These are phyloP conservation scores for Carex myosuroides DNA, from an alignment of 176 grass and related monocot species.

Conservation along the genomic window DNA sequence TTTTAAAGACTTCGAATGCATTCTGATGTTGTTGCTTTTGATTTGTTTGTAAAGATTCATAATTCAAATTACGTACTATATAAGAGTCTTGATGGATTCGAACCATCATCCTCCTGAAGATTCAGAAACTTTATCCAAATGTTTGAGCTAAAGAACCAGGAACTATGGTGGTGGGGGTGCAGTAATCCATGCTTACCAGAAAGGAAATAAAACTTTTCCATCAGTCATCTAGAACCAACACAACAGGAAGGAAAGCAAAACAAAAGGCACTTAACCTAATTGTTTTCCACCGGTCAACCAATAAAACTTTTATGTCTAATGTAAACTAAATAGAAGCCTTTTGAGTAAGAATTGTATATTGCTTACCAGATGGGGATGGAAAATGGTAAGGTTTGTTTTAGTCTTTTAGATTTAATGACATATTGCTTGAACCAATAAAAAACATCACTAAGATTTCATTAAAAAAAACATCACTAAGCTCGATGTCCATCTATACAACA, in stretches of 20 bases:
- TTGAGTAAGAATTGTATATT: background rate
- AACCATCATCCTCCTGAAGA: too few relatives aligned
- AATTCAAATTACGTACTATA: too few relatives aligned
- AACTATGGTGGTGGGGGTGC: too few relatives aligned
- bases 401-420: slow-evolving; percentile 51
- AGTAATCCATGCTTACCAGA: too few relatives aligned
- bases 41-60: too few relatives aligned
- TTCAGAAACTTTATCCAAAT: too few relatives aligned
- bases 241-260: background rate
- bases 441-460: slow-evolving; percentile 16
- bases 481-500: slow-evolving; percentile 33
- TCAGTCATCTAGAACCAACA: background rate
- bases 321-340: background rate
- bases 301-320: background rate
- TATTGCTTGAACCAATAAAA: slow-evolving; percentile 81
- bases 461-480: slow-evolving; percentile 11
- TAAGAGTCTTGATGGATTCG: too few relatives aligned
- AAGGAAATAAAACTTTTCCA: too few relatives aligned
- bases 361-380: slow-evolving; percentile 58
- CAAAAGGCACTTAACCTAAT: slow-evolving; percentile 1
- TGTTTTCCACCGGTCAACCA: background rate
- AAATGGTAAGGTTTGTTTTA: slow-evolving; percentile 65
- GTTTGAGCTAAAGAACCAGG: too few relatives aligned
- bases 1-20: too few relatives aligned
- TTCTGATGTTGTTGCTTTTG: too few relatives aligned